Conservation (phyloP, 768 basidiomycete genomes). For the Boletus vermiculosoides region DNA sequence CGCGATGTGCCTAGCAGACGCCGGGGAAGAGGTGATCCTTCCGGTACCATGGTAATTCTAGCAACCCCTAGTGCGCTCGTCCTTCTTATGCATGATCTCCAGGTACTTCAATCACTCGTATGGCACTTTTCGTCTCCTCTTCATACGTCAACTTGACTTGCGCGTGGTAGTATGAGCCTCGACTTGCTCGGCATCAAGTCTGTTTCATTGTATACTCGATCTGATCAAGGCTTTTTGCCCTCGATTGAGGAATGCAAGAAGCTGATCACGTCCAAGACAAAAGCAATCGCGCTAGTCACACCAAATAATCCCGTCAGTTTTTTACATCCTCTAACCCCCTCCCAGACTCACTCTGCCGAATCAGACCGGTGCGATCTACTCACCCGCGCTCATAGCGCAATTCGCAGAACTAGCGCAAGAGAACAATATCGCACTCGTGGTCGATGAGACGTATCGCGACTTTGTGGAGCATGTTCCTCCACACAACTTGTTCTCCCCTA, state of each 20-base stretch:
- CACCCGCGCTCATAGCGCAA: slow-evolving; percentile 50
- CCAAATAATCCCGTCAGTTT: slow-evolving; percentile 70
- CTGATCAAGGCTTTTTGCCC: slow-evolving; percentile 59
- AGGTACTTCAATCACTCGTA: slow-evolving; percentile 72
- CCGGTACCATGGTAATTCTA: slow-evolving; percentile 63
- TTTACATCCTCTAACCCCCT: no score
- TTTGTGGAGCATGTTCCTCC: slow-evolving; percentile 58
- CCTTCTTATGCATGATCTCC: not conserved
- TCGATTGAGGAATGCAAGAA: slow-evolving; percentile 47
- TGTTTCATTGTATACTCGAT: slow-evolving; percentile 51
- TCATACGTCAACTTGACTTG: not conserved
- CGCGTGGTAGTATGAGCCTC: slow-evolving; percentile 57
- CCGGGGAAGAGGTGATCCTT: slow-evolving; percentile 69
- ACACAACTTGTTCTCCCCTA: slow-evolving; percentile 51
- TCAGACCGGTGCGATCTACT: slow-evolving; percentile 70
- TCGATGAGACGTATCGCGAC: slow-evolving; percentile 92
- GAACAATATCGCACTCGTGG: slow-evolving; percentile 58
- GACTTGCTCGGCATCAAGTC: slow-evolving; percentile 60
- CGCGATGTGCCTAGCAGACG: slow-evolving; percentile 62
- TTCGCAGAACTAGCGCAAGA: slow-evolving; percentile 61
- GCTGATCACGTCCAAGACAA: slow-evolving; percentile 57
- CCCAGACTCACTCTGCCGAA: not conserved
- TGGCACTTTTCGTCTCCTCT: not conserved
- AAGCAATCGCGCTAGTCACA: slow-evolving; percentile 71
- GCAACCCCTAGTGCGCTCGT: not conserved